Evolutionary conservation across 345 rosid species (phyloP), one percentile per base, ranked within the genome.

Genomic region (Clausena lansium): DNA sequence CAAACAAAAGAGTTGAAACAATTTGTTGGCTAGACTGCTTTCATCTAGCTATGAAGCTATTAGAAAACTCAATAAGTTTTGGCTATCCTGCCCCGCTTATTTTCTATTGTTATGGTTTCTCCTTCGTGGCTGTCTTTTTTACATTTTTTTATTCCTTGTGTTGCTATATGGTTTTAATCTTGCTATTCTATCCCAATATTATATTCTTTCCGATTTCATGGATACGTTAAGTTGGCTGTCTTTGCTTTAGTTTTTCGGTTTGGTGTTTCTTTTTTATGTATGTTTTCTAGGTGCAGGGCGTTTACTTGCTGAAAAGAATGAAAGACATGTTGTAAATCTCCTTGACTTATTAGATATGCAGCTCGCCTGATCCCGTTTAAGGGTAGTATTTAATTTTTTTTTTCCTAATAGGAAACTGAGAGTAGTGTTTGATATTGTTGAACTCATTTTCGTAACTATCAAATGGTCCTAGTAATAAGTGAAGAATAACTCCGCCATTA

Each of bases 31-130:
- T 62, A 91, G 89, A 83, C 82, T 93, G 85, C 98, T 95, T 72
- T 91, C 99, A 50, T 83, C 97, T 74, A 90, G 98, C 83, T 92
- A 89, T 86, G 98, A 87, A 79, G 91, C 94, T 75, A 86, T 95
- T 58, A 85, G 90, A 41, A 92, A 88, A 84, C 97, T 95, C 66
- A n/a, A 98, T 95, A 85, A 91, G 97, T 85, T n/a, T n/a, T 78
- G 74, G 28, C 39, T 77, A 9, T 68, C 67, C 45, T 36, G 63
- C 77, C 54, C 58, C 36, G 28, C 57, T 71, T 33, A 57, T 67
- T 81, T 10, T 52, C 76, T 80, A 73, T 65, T 9, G 22, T 10
- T 54, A 9, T 13, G 35, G 41, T 17, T 79, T 57, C 58, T 39
- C 45, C 38, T 38, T 33, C 61, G 41, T 57, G 75, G 30, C 30